Conservation (phyloP, 495 filamentous ascomycete genomes). For the Margaritispora aquatica region DNA sequence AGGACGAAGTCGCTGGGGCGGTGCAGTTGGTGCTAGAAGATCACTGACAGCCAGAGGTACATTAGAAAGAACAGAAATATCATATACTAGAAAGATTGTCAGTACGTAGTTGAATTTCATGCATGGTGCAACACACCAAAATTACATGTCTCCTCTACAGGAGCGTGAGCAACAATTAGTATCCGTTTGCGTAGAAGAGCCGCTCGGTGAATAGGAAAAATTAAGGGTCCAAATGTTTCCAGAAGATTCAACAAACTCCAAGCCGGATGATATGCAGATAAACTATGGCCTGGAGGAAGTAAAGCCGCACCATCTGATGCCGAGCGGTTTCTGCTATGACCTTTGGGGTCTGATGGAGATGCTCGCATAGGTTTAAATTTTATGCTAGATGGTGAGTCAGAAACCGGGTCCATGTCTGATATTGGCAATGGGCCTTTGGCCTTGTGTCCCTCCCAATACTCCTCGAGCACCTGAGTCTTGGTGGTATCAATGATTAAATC, state of each 20-base stretch:
- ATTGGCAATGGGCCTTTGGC: constrained; percentile 39
- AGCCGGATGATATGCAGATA: constrained; percentile 79
- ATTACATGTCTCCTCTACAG: constrained; percentile 79
- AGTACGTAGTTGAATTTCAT: constrained; percentile 2
- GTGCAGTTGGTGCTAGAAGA: constrained; percentile 53
- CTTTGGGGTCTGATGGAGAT: constrained; percentile 25
- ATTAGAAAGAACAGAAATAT: constrained; percentile 83
- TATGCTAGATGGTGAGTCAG: constrained; percentile 43
- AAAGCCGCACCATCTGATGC: constrained; percentile 55
- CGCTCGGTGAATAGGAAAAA: constrained; percentile 88
- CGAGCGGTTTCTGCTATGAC: constrained; percentile 48
- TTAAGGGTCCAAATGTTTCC: constrained; percentile 78
- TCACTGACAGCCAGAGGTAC: constrained; percentile 59
- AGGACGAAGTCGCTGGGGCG: constrained; percentile 64
- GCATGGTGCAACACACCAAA: constrained; percentile 64
- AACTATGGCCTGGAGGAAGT: constrained; percentile 55
- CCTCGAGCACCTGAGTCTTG: constrained; percentile 56
- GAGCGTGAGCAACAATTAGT: constrained; percentile 74
- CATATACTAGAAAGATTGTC: constrained; percentile 58
- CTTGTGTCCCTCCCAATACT: constrained; percentile 72
- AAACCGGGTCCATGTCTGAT: constrained; percentile 42
- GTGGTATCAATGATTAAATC: constrained; percentile 45
- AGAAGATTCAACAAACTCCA: constrained; percentile 71
- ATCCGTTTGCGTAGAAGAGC: constrained; percentile 84
- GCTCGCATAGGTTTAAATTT: constrained; percentile 28